Evolutionary conservation across 192 early-diverging fungal genomes (phyloP).

Genomic region (Phycomyces nitens): DNA sequence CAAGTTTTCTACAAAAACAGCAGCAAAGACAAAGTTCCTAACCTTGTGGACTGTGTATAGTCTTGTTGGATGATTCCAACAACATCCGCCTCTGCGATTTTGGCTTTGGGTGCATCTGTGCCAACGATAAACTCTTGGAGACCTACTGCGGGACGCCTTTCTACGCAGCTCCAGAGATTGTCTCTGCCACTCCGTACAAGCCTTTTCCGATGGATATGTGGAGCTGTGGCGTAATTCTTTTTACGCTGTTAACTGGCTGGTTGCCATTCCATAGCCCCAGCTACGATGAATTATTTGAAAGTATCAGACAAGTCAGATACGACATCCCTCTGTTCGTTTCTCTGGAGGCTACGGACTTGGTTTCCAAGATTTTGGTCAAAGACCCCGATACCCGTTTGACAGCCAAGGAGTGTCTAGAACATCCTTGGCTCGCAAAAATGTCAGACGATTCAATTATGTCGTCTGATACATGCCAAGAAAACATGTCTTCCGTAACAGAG

Average conservation of each 20-base stretch:
- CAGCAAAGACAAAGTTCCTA: no score
- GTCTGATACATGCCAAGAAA: no score
- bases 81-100: conserved; percentile 91
- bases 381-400: conserved; percentile 50
- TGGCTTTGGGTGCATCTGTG: conserved; percentile 61
- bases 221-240: conserved; percentile 70
- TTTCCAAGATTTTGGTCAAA: conserved; percentile 40
- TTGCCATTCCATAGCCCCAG: conserved; percentile 70
- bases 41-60: conserved; percentile 11
- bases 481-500: no score
- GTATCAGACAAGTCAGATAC: conserved; percentile 53
- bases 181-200: conserved; percentile 54
- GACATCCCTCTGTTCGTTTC: conserved; percentile 36
- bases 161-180: conserved; percentile 69
- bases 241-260: conserved; percentile 59
- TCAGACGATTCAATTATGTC: neutral
- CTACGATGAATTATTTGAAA: conserved; percentile 51
- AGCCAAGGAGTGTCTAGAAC: conserved; percentile 43
- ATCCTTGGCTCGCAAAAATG: conserved; percentile 44
- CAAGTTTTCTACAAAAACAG: neutral
- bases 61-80: conserved; percentile 44
- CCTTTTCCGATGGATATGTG: conserved; percentile 61
- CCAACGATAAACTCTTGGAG: conserved; percentile 46
- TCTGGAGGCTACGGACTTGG: conserved; percentile 37
- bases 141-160: conserved; percentile 65